These are phyloP conservation scores for Solanum piurae DNA, from an alignment of 257 asterid species.

Conservation along the genomic window DNA sequence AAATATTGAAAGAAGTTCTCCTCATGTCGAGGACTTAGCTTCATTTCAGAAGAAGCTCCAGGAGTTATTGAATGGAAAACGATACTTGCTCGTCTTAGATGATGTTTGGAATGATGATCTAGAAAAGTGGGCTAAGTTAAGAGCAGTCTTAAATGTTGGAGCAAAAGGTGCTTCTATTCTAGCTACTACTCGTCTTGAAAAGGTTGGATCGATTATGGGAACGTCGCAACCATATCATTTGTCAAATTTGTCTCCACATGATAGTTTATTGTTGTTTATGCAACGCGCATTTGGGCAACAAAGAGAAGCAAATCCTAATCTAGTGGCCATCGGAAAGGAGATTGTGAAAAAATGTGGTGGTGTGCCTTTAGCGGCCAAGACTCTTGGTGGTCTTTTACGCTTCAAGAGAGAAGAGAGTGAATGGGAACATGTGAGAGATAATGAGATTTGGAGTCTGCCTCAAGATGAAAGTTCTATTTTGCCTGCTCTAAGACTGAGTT, in stretches of 20 bases:
- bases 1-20: neutral
- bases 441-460: slow-evolving; percentile 18
- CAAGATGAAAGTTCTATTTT: slow-evolving; percentile 5
- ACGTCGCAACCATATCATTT: slow-evolving; percentile 5
- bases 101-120: neutral
- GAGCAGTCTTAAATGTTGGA: slow-evolving; percentile 2
- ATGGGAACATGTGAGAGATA: slow-evolving; percentile 10
- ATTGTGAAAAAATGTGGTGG: slow-evolving; percentile 18
- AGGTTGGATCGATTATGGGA: slow-evolving; percentile 14
- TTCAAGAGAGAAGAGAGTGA: slow-evolving; percentile 14
- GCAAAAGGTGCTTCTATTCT: slow-evolving; percentile 12
- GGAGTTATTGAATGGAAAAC: neutral
- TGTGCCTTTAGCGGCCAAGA: slow-evolving; percentile 19
- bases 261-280: slow-evolving; percentile 17
- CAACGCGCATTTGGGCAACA: slow-evolving; percentile 11
- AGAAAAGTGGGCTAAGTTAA: neutral
- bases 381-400: slow-evolving; percentile 18
- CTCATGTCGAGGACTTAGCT: neutral
- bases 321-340: slow-evolving; percentile 13
- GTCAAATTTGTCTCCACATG: neutral
- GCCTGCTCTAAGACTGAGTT: slow-evolving; percentile 21
- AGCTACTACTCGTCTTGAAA: slow-evolving; percentile 15
- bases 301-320: neutral
- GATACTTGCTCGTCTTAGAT: neutral
- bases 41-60: neutral